Evolutionary conservation across 2,329 filamentous ascomycete species (phyloP).

Genomic region (Thermothelomyces thermophilus): DNA sequence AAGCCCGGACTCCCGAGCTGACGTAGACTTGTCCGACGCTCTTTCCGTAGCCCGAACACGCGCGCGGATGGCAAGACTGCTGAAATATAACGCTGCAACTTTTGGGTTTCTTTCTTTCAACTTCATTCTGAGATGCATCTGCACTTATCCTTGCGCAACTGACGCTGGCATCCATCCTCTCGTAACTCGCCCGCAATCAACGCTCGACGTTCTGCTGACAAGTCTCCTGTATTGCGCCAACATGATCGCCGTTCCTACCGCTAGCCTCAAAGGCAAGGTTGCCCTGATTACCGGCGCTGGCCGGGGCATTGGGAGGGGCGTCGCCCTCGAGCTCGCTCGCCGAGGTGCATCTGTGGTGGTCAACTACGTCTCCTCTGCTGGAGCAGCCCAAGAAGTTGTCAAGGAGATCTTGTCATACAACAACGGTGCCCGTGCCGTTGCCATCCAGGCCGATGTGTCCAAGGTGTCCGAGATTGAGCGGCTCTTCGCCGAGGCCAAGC

Average conservation of each 20-base stretch:
- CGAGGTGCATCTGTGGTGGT: slow-evolving; percentile 59
- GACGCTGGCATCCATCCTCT: no score
- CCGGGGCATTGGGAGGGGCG: slow-evolving; percentile 60
- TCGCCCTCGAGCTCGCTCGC: slow-evolving; percentile 60
- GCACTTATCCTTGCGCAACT: no score
- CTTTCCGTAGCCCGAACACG: no score
- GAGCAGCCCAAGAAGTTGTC: slow-evolving; percentile 52
- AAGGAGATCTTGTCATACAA: slow-evolving; percentile 38
- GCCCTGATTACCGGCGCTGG: slow-evolving; percentile 59
- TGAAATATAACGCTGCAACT: no score
- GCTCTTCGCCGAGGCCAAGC: slow-evolving; percentile 60
- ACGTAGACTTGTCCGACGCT: not conserved
- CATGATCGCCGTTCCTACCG: slow-evolving; percentile 29
- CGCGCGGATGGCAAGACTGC: no score
- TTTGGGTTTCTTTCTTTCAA: no score
- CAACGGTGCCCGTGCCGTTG: slow-evolving; percentile 51
- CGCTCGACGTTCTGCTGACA: not conserved
- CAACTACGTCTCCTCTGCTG: slow-evolving; percentile 56
- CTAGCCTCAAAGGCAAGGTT: slow-evolving; percentile 42
- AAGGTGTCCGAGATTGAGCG: slow-evolving; percentile 50
- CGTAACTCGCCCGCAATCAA: no score
- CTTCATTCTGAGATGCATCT: no score
- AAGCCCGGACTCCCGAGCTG: not conserved
- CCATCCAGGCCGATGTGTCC: slow-evolving; percentile 60
- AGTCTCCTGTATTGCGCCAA: slow-evolving; percentile 1